phyloP scores from a whole-genome alignment of 768 basidiomycete species.

The Tricholoma matsutake region DNA sequence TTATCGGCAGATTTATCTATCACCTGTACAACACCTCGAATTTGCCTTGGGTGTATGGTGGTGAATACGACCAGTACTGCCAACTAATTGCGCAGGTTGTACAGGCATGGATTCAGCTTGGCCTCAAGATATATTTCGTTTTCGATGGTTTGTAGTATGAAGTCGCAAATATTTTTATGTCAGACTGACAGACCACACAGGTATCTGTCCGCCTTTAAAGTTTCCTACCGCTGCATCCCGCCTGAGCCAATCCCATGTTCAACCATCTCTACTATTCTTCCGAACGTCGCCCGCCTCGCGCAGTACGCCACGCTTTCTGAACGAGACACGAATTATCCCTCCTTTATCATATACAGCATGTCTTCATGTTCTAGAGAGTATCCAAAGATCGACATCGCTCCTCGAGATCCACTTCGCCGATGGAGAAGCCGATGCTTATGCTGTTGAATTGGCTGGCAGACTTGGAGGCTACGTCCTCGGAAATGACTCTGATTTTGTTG shows the following conservation, averaged over 20 bases:
- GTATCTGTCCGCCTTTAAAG: slow-evolving; percentile 69
- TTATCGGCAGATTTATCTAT: slow-evolving; percentile 65
- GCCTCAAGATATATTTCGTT: slow-evolving; percentile 67
- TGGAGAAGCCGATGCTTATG: slow-evolving; percentile 79
- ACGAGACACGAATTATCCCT: slow-evolving; percentile 72
- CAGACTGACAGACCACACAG: slow-evolving; percentile 34
- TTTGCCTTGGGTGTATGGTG: slow-evolving; percentile 84
- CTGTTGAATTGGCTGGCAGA: slow-evolving; percentile 78
- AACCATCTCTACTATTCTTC: slow-evolving; percentile 72
- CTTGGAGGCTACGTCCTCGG: slow-evolving; percentile 73
- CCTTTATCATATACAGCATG: slow-evolving; percentile 61
- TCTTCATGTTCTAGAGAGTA: slow-evolving; percentile 46
- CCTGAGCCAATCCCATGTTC: slow-evolving; percentile 52
- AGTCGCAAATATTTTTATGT: neutral
- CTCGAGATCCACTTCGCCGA: slow-evolving; percentile 71
- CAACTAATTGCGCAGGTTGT: slow-evolving; percentile 49
- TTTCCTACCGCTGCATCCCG: slow-evolving; percentile 65
- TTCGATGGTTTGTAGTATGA: slow-evolving; percentile 65
- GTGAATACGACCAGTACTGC: slow-evolving; percentile 64
- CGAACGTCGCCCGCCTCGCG: slow-evolving; percentile 70
- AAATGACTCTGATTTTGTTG: slow-evolving; percentile 80
- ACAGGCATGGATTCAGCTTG: slow-evolving; percentile 64
- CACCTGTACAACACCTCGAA: slow-evolving; percentile 54
- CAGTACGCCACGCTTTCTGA: slow-evolving; percentile 60
- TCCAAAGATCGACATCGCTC: slow-evolving; percentile 31